Conservation (phyloP, 2,329 filamentous ascomycete genomes). For the Cordyceps tenuipes region DNA sequence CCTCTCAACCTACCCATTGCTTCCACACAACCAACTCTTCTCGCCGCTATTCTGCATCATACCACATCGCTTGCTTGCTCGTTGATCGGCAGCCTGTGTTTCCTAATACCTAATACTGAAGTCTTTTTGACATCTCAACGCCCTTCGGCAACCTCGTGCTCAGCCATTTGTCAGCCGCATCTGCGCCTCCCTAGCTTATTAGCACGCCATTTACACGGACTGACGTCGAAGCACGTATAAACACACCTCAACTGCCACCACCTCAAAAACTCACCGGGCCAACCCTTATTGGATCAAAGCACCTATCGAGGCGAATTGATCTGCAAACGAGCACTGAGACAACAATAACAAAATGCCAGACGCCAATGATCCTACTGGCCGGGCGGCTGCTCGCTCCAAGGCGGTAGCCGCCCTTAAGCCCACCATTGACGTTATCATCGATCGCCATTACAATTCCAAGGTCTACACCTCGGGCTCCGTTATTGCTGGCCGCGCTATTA, state of each 20-base stretch:
- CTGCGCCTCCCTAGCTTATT: no score
- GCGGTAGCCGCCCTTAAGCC: slow-evolving; percentile 12
- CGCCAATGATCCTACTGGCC: slow-evolving; percentile 6
- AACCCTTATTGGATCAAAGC: not conserved
- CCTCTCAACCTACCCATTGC: not conserved
- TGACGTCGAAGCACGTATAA: not conserved
- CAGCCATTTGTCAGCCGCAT: slow-evolving; percentile 3
- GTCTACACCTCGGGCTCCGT: slow-evolving; percentile 48
- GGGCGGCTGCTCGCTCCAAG: slow-evolving; percentile 12
- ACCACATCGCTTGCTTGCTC: not conserved
- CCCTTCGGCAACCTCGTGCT: not conserved
- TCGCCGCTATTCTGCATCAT: not conserved
- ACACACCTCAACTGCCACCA: not conserved
- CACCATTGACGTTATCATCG: slow-evolving; percentile 38
- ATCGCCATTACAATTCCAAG: slow-evolving; percentile 46
- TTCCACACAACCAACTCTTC: not conserved
- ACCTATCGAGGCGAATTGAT: not conserved
- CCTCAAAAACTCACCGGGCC: not conserved
- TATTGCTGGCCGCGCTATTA: slow-evolving; percentile 40
- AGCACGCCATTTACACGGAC: not conserved
- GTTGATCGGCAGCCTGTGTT: slow-evolving; percentile 4
- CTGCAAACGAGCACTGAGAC: not conserved
- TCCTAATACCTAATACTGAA: slow-evolving; percentile 1
- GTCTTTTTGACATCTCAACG: not conserved
- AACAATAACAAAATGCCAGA: slow-evolving; percentile 3